Base-by-base conservation (phyloP, 768 basidiomycete species). In the Dendrothele bispora region DNA sequence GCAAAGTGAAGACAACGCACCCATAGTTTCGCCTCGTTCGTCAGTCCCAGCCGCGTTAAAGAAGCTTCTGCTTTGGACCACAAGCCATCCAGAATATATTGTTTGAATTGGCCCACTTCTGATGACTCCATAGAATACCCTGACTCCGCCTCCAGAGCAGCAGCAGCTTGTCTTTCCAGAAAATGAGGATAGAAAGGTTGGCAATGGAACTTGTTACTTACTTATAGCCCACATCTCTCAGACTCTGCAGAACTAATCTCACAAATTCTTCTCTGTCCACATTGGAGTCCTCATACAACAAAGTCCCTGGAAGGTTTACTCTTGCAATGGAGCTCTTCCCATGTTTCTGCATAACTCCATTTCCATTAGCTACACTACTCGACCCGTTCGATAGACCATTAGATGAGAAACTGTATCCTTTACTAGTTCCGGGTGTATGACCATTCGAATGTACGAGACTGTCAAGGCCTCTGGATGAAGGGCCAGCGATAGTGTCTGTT, bases 191-290 rank as follows among this genome's bases (percentile, higher is more conserved):
- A 17, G 20, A 30, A 8, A 25, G 15, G 15, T 26, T 24, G 39
- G 38, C 27, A 46, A 49, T 29, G 36, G 50, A 17, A 39, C 26
- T 43, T 38, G 34, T 50, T 29, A 72, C 83, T 65, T 56, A 86
- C 83, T 72, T 70, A 53, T 86, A 86, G 36, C 94, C 94, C 41
- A 94, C 86, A 66, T 97, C 94, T 59, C 88, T 77, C 55, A 98
- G 67, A 56, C 86, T 91, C 64, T 98, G 94, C 51, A 97, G 78
- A 44, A 93, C 84, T 38, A 98, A 70, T 57, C 94, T 76, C 41
- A 95, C 84, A 62, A 91, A 94, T 66, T 97, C 94, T 69, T 95
- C 90, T 55, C 92, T 77, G 69, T 93, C 83, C 39, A 95, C 74
- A 53, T 74, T 73, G 53, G 86, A 84, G 65, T 88, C 88, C 36